phyloP scores from a whole-genome alignment of 257 asterid species.

The Jasminum sambac region DNA sequence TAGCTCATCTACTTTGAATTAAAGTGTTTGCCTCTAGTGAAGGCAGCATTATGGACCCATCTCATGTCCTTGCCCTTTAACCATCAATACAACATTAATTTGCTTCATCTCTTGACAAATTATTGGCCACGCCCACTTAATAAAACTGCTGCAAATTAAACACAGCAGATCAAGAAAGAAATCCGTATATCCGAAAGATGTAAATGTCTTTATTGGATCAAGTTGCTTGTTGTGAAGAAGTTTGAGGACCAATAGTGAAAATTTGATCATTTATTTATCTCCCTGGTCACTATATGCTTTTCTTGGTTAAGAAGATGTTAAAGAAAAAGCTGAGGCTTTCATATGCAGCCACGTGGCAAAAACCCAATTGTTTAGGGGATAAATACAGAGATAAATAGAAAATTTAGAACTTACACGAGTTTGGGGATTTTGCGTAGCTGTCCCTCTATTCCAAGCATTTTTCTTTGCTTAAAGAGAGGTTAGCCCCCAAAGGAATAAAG shows the following conservation, averaged over 20 bases:
- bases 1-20: slow-evolving; percentile 42
- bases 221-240: background rate
- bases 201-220: background rate
- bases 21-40: slow-evolving; percentile 46
- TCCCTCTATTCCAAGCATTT: slow-evolving; percentile 48
- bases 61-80: slow-evolving; percentile 14
- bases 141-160: slow-evolving; percentile 23
- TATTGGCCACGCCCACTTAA: slow-evolving; percentile 40
- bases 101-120: slow-evolving; percentile 10
- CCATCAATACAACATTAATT: slow-evolving; percentile 23
- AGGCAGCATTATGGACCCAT: slow-evolving; percentile 54
- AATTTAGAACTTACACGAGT: background rate
- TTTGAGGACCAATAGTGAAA: background rate
- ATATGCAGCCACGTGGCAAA: slow-evolving; percentile 28
- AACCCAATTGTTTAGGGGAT: slow-evolving; percentile 24
- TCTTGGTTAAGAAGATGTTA: slow-evolving; percentile 44
- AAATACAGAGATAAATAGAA: background rate
- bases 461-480: slow-evolving; percentile 64
- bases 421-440: slow-evolving; percentile 11
- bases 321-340: slow-evolving; percentile 12
- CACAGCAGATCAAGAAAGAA: slow-evolving; percentile 24
- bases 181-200: slow-evolving; percentile 2
- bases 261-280: background rate
- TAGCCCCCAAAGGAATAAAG: slow-evolving; percentile 51
- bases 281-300: slow-evolving; percentile 18